These are phyloP conservation scores for Clonostachys solani DNA, from an alignment of 2,329 filamentous ascomycete genomes.

Conservation along the genomic window DNA sequence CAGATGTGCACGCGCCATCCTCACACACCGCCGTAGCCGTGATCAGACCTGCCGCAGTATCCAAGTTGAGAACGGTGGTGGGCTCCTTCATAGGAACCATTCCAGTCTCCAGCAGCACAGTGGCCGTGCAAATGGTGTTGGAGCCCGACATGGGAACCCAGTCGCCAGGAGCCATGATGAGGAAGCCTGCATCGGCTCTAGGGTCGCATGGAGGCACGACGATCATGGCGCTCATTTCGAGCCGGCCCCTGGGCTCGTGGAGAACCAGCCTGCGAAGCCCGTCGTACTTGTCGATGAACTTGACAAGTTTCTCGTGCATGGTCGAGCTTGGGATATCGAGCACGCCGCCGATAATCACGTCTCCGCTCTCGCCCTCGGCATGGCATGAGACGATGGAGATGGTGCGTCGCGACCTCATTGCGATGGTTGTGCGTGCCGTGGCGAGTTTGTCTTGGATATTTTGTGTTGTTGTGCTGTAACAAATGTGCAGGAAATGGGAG, in stretches of 20 bases:
- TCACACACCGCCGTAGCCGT: slow-evolving; percentile 36
- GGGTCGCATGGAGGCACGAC: slow-evolving; percentile 32
- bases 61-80: slow-evolving; percentile 29
- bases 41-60: slow-evolving; percentile 39
- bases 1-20: slow-evolving; percentile 33
- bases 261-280: slow-evolving; percentile 27
- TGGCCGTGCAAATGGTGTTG: slow-evolving; percentile 37
- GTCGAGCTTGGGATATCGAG: slow-evolving; percentile 33
- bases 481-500: too few species aligned
- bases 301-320: slow-evolving; percentile 42
- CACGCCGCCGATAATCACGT: slow-evolving; percentile 43
- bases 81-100: slow-evolving; percentile 40
- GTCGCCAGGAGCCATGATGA: slow-evolving; percentile 16
- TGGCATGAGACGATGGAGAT: slow-evolving; percentile 28
- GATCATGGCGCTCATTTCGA: slow-evolving; percentile 27
- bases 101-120: slow-evolving; percentile 40
- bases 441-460: too few species aligned
- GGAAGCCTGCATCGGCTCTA: slow-evolving; percentile 32
- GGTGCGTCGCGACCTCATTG: slow-evolving; percentile 8
- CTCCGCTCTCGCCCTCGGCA: slow-evolving; percentile 37
- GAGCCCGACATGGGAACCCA: slow-evolving; percentile 26
- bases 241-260: slow-evolving; percentile 32
- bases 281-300: slow-evolving; percentile 32
- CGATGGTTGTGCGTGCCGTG: too few species aligned
- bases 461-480: too few species aligned